A percentile compares a stretch with the other conserved stretches of the same genome.
phyloP scores from a whole-genome alignment of 495 filamentous ascomycete genomes.

The Podospora comata region DNA sequence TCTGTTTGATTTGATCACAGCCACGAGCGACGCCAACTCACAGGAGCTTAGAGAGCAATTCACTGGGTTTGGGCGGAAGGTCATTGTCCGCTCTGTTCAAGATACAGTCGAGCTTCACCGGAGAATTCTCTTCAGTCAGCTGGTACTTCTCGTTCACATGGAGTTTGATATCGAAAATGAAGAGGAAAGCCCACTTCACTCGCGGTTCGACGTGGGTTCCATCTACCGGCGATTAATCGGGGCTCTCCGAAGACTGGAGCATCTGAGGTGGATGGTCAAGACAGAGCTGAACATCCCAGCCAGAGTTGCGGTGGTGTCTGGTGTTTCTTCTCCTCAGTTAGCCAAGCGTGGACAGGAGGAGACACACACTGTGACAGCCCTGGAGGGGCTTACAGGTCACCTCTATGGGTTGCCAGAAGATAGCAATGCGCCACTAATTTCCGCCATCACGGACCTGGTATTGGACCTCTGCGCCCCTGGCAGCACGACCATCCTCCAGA shows the following conservation, averaged over 20 bases:
- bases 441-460: constrained; percentile 51
- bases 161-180: constrained; percentile 70
- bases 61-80: constrained; percentile 68
- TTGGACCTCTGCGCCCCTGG: constrained; percentile 52
- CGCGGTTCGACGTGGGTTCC: constrained; percentile 61
- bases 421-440: constrained; percentile 37
- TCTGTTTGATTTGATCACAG: constrained; percentile 40
- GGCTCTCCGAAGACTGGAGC: constrained; percentile 67
- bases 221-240: constrained; percentile 66
- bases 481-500: constrained; percentile 50
- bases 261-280: constrained; percentile 76
- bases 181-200: constrained; percentile 53
- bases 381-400: constrained; percentile 51
- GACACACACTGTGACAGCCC: constrained; percentile 44
- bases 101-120: constrained; percentile 69
- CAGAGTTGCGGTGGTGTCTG: constrained; percentile 36
- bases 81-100: constrained; percentile 70
- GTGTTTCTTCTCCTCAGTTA: constrained; percentile 25
- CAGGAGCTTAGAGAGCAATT: constrained; percentile 42
- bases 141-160: constrained; percentile 79
- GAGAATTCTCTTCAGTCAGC: constrained; percentile 71
- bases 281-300: constrained; percentile 48
- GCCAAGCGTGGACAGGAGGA: constrained; percentile 39
- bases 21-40: constrained; percentile 40
- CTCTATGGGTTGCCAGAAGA: constrained; percentile 45